Base-by-base conservation (phyloP, 202 grass and related monocot genomes). In the Panicum hallii region DNA sequence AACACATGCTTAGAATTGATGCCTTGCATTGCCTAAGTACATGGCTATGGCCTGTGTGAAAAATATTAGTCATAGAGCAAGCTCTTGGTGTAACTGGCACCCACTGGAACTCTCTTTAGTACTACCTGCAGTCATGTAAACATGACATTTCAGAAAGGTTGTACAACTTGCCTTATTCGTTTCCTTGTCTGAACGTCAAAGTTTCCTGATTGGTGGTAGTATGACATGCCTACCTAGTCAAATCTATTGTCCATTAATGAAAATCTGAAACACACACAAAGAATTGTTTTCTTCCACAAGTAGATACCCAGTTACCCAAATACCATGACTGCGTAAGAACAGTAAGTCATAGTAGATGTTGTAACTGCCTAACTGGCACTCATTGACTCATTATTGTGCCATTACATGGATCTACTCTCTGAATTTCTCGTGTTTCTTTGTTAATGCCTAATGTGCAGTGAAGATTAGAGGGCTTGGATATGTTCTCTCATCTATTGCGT, bases 181-280 rank as follows among this genome's bases (percentile, higher is more conserved):
- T 62, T 30, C 11, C 26, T 32, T 63, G 5, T 63, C 22, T 12
- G 57, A 61, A 61, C 22, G 4, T 32, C 10, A 32, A 32, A 28
- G 14, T 32, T 63, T 63, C 60, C 32, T 32, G 60, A 30, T 14
- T 32, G 26, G 5, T 5, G 12, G 11, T 32, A 2, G 60, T 40
- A 63, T 57, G 78, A 19, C 56, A 86, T 49, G 20, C 1, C 1
- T 66, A 66, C 26, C 17, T 61, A 56, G 22, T 23, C 13, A 11
- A 78, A 41, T 16, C 11, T 54, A 32, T 58, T 67, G 72, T 36
- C 72, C 7, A 67, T 41, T 84, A 49, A 22, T 88, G 20, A 23
- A 66, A 49, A 8, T 57, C 16, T 67, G 11, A 57, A 67, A 32
- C 36, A 64, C 36, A 64, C 6, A 23, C 40, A 22, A 42, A 63